These are phyloP conservation scores for Fusarium chaquense DNA, from an alignment of 2,329 filamentous ascomycete species.

Conservation along the genomic window DNA sequence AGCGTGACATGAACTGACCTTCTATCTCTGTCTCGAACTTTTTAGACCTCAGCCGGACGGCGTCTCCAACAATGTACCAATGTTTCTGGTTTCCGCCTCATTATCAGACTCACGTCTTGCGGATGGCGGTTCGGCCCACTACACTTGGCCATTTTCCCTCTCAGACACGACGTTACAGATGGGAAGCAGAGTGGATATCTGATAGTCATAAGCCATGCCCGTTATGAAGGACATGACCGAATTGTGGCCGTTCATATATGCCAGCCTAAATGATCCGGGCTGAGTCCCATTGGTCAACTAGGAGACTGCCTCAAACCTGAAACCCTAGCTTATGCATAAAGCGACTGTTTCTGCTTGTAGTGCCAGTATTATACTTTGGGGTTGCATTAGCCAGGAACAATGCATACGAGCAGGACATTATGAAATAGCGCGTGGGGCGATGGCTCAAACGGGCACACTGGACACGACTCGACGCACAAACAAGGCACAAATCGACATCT, in stretches of 20 bases:
- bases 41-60: constrained; percentile 10
- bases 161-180: constrained; percentile 25
- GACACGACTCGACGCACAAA: constrained; percentile 39
- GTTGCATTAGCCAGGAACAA: constrained; percentile 50
- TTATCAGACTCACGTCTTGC: constrained; percentile 17
- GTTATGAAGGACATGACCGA: constrained; percentile 45
- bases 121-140: constrained; percentile 27
- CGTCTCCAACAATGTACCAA: constrained; percentile 34
- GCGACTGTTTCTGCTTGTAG: constrained; percentile 26
- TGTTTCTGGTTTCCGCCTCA: constrained; percentile 39
- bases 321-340: constrained; percentile 55
- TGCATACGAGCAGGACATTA: constrained; percentile 29
- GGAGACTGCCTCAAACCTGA: constrained; percentile 47
- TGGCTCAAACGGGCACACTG: constrained; percentile 24
- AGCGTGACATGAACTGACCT: constrained; percentile 23
- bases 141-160: constrained; percentile 32
- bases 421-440: constrained; percentile 34
- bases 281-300: constrained; percentile 49
- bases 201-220: constrained; percentile 34
- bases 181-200: constrained; percentile 37
- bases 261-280: constrained; percentile 40
- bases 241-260: constrained; percentile 40
- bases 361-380: constrained; percentile 38
- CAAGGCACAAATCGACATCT: constrained; percentile 46
- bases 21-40: constrained; percentile 23